Evolutionary conservation across 305 asterid genomes (phyloP).

Genomic region (Rubia balearica): DNA sequence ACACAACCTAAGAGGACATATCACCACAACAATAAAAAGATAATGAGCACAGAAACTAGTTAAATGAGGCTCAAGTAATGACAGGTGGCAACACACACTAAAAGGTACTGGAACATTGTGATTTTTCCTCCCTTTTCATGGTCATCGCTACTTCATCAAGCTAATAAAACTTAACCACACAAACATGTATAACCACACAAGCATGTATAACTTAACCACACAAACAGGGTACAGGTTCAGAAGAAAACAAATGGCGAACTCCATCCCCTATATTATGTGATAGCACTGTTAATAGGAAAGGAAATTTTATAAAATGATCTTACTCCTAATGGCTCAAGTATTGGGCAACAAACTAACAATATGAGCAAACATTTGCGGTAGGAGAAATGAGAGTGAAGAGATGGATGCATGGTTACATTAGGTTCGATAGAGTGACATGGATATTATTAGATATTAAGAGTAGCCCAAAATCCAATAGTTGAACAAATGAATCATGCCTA

Average conservation of each 20-base stretch:
- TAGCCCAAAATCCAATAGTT: neutral
- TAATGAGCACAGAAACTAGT: neutral
- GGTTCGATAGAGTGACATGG: neutral
- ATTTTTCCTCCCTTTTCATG: neutral
- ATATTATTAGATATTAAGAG: no score
- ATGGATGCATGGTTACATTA: neutral
- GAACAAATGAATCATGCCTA: neutral
- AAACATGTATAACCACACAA: no score
- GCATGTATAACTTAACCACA: no score
- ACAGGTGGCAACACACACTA: neutral
- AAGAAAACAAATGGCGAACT: neutral
- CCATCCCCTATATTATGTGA: neutral
- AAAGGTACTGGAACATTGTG: neutral
- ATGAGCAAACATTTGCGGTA: neutral
- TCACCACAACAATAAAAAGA: neutral
- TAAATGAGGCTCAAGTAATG: neutral
- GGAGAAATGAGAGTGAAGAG: neutral
- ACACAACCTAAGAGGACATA: slow-evolving; percentile 56
- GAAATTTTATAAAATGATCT: neutral
- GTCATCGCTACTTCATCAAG: neutral
- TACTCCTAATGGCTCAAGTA: neutral
- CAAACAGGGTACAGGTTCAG: neutral
- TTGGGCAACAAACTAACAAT: neutral
- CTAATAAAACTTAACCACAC: neutral
- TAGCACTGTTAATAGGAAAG: neutral